Conservation (phyloP, 805 yeast genomes). For the Nematodospora valgi region DNA sequence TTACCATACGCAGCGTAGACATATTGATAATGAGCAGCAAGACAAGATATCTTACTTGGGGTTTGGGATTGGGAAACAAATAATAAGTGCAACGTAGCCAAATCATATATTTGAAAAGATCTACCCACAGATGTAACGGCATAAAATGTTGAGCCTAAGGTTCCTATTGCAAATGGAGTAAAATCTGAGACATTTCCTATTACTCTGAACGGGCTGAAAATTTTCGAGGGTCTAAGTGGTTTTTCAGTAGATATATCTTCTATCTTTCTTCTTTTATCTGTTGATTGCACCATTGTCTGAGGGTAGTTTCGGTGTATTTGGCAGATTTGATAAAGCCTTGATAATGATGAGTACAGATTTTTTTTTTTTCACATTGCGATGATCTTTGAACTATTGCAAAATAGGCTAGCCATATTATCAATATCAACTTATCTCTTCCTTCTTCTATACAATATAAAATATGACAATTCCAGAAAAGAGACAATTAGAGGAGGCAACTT, state of each 20-base stretch:
- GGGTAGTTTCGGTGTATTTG: too few species aligned
- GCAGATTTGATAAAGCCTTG: too few species aligned
- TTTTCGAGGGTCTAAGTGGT: conserved; percentile 27
- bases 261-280: conserved; percentile 34
- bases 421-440: too few species aligned
- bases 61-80: conserved; percentile 85
- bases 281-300: neutral
- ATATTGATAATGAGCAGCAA: conserved; percentile 79
- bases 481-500: conserved; percentile 9
- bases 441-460: too few species aligned
- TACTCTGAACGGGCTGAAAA: conserved; percentile 82
- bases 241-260: conserved; percentile 6
- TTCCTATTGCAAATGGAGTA: conserved; percentile 82
- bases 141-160: conserved; percentile 83
- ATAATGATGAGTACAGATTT: too few species aligned
- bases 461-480: conserved; percentile 14
- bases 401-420: neutral
- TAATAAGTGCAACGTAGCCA: conserved; percentile 74
- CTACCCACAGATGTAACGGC: conserved; percentile 87
- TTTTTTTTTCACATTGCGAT: conserved; percentile 1
- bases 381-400: neutral
- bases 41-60: conserved; percentile 60
- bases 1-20: conserved; percentile 75
- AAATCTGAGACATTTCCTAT: conserved; percentile 88
- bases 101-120: conserved; percentile 91